Evolutionary conservation across 2,329 filamentous ascomycete species (phyloP), one percentile per base, ranked within the genome.

Genomic region (Aspergillus vadensis): DNA sequence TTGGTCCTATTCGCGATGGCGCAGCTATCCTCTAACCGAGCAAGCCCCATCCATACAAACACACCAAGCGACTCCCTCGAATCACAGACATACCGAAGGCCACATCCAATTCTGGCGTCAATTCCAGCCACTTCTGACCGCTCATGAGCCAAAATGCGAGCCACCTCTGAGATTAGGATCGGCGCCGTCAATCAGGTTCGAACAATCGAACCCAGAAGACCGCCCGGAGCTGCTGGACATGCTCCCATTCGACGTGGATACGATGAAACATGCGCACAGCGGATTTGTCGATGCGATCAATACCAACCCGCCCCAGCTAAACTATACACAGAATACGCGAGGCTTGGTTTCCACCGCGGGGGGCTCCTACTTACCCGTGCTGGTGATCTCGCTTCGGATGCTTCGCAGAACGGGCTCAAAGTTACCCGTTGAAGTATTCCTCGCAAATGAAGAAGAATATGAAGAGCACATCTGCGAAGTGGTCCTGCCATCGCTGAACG

Each of bases 311-410:
- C 72, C 73, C 0, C 63, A 67, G n/a, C 65, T 81, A 17, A 71
- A 74, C 21, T 75, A 75, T 57, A 57, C 63, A 10, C 66, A 70
- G 1, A 72, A 69, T 8, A 77, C 76, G 8, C 73, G 69, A 12
- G 81, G 81, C 0, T 72, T 83, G 21, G 80, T 82, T 9, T 81
- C 79, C 4, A 80, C 80, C 12, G 80, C 78, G 0, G 78, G 78
- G 14, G 77, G 76, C 1, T 63, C 70, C 15, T 80, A 80, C 59
- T 68, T 80, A 9, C 78, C 79, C 1, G 76, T 79, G 1, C 70
- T 81, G 44, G 72, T 79, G 7, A 77, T 80, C 5, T 79, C 78
- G 1, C 69, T 82, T 12, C 75, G 76, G 6, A 80, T 82, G 77
- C 72, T 82, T 27, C 74, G 80, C 7, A 69, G 73, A 17, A 77